Percentiles rank a stretch among this genome's conserved stretches.
Conservation (phyloP, 176 grass and related monocot genomes). For the Poa pratensis region DNA sequence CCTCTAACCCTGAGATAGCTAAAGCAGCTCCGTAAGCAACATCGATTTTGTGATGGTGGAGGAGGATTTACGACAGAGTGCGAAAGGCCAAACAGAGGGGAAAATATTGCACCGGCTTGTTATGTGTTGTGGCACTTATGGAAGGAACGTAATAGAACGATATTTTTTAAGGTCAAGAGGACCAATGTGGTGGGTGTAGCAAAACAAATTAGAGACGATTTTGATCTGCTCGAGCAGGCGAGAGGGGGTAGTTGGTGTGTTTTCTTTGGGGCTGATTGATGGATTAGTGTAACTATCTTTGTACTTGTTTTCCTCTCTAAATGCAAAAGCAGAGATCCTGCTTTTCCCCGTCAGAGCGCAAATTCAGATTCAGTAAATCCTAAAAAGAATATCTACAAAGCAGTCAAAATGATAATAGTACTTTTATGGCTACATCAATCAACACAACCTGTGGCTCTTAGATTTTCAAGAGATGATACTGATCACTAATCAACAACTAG, state of each 20-base stretch:
- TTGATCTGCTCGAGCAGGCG: not conserved
- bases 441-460: not conserved
- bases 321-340: not conserved
- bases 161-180: not conserved
- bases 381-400: not conserved
- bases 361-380: not conserved
- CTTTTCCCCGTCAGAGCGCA: not conserved
- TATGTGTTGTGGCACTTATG: not conserved
- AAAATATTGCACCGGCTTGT: not conserved
- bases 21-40: not conserved
- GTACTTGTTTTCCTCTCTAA: not conserved
- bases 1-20: not conserved
- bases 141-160: not conserved
- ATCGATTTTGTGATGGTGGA: not conserved
- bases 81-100: not conserved
- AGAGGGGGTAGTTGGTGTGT: not conserved
- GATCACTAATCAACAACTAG: not conserved
- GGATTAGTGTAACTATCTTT: not conserved
- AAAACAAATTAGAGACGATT: not conserved
- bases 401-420: slow-evolving; percentile 31
- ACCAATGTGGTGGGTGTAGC: not conserved
- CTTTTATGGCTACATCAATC: not conserved
- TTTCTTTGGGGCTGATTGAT: not conserved
- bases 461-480: not conserved
- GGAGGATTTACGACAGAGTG: not conserved